Evolutionary conservation across 164 flowering plant species (phyloP).

Genomic region (Stephania japonica): DNA sequence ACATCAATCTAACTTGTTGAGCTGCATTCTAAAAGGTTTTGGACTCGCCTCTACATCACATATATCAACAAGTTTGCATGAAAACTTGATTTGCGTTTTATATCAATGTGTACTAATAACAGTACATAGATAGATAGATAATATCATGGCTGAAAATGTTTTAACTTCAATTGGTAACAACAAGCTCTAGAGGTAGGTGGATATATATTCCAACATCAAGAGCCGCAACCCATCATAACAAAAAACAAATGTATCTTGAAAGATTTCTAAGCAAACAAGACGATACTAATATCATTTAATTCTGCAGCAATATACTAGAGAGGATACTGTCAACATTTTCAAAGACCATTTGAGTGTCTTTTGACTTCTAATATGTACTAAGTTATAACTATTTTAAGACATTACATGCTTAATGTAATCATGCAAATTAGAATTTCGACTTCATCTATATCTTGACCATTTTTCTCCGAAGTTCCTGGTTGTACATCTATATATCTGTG

Average conservation of each 20-base stretch:
- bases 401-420: too few relatives aligned
- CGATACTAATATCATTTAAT: too few relatives aligned
- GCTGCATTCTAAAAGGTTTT: neutral
- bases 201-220: neutral
- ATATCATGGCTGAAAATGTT: neutral
- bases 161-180: neutral
- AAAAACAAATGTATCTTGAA: neutral
- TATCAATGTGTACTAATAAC: neutral
- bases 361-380: too few relatives aligned
- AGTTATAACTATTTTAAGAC: too few relatives aligned
- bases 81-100: neutral
- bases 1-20: neutral
- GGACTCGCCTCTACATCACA: neutral
- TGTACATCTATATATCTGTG: too few relatives aligned
- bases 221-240: neutral
- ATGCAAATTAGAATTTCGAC: too few relatives aligned
- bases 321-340: too few relatives aligned
- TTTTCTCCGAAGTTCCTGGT: too few relatives aligned
- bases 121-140: neutral
- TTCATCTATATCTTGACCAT: too few relatives aligned
- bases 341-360: too few relatives aligned
- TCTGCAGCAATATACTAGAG: too few relatives aligned
- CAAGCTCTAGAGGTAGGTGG: neutral
- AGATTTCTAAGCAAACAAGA: neutral
- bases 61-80: neutral